Percentiles rank a stretch among this genome's conserved stretches.
These are phyloP conservation scores for Dovyalis caffra DNA, from an alignment of 345 rosid genomes.

Conservation along the genomic window DNA sequence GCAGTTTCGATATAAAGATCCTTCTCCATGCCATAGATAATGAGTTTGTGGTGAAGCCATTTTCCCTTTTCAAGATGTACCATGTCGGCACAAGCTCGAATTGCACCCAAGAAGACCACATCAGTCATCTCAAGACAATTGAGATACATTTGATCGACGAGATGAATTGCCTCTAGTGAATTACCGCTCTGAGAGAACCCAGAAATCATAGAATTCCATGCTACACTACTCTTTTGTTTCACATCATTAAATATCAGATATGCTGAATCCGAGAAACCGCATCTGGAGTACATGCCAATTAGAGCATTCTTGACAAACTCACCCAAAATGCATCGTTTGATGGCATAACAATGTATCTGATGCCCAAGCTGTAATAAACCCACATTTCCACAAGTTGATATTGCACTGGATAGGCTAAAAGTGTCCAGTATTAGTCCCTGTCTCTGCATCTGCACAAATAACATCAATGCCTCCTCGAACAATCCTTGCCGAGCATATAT, in stretches of 20 bases:
- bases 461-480: conserved; percentile 42
- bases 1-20: conserved; percentile 65
- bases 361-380: conserved; percentile 51
- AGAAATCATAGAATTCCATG: conserved; percentile 69
- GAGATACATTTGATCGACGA: conserved; percentile 58
- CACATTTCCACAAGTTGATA: conserved; percentile 60
- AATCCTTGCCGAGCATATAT: conserved; percentile 49
- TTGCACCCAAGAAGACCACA: conserved; percentile 54
- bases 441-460: conserved; percentile 53
- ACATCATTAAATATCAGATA: conserved; percentile 37
- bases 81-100: conserved; percentile 63
- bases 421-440: conserved; percentile 55
- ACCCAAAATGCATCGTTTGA: conserved; percentile 33
- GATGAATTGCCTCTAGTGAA: conserved; percentile 51
- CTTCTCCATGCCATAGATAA: conserved; percentile 33
- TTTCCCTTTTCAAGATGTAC: conserved; percentile 64
- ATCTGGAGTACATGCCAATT: conserved; percentile 63
- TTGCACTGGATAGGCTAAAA: conserved; percentile 61
- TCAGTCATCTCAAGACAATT: conserved; percentile 46
- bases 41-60: conserved; percentile 74
- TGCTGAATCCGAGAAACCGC: conserved; percentile 50
- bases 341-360: conserved; percentile 65
- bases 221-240: conserved; percentile 39
- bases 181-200: conserved; percentile 61
- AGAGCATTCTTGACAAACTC: conserved; percentile 60